Evolutionary conservation across 305 asterid species (phyloP).

Genomic region (Solanum hybrid): DNA sequence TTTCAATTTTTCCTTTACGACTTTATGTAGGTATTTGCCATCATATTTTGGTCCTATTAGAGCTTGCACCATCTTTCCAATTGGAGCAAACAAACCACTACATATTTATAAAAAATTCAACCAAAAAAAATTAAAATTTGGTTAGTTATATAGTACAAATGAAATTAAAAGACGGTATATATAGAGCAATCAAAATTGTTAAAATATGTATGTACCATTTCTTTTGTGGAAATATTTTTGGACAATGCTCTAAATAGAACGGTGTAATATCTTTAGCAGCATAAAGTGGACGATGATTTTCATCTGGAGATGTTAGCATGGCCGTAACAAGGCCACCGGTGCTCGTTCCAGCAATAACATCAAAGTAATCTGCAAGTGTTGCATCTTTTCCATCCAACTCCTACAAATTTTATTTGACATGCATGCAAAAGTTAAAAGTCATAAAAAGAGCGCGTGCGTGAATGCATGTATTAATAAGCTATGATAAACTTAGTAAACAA

Average conservation of each 20-base stretch:
- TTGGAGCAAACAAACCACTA: not conserved
- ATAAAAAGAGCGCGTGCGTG: not conserved
- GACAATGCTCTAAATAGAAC: slow-evolving; percentile 23
- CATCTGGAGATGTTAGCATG: slow-evolving; percentile 26
- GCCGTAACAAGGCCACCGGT: slow-evolving; percentile 32
- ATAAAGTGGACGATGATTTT: slow-evolving; percentile 19
- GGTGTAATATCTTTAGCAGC: slow-evolving; percentile 32
- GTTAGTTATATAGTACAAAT: not conserved
- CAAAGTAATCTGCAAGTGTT: slow-evolving; percentile 28
- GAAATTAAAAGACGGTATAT: not conserved
- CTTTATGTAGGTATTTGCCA: slow-evolving; percentile 24
- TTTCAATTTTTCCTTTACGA: slow-evolving; percentile 16
- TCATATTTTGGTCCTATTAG: slow-evolving; percentile 22
- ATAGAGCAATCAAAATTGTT: not conserved
- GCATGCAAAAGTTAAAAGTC: not conserved
- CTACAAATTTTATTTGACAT: not conserved
- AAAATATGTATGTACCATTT: not conserved
- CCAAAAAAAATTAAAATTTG: not conserved
- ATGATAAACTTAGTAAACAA: not conserved
- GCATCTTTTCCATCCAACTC: slow-evolving; percentile 26
- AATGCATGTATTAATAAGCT: not conserved
- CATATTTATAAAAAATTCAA: not conserved
- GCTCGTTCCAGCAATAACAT: slow-evolving; percentile 26
- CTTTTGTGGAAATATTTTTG: slow-evolving; percentile 25
- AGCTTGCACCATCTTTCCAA: not conserved